Evolutionary conservation across 768 basidiomycete species (phyloP).

Genomic region (Phlebiopsis flavidoalba): DNA sequence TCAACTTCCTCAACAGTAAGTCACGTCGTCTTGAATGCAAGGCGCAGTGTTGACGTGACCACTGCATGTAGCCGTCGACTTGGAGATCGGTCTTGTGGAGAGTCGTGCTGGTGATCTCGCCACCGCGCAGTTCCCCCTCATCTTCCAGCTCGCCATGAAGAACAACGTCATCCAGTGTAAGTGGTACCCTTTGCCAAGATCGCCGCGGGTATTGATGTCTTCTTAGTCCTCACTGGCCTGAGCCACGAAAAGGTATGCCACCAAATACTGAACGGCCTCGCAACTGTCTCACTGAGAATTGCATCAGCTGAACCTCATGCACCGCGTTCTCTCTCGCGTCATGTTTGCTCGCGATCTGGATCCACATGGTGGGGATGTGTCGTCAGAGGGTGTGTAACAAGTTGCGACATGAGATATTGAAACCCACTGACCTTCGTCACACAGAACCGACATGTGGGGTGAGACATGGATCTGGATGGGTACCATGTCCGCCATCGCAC

Average conservation of each 20-base stretch:
- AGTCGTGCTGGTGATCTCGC: constrained; percentile 34
- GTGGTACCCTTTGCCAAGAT: not conserved
- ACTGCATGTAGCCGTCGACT: not conserved
- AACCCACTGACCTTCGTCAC: not conserved
- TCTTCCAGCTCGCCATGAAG: constrained; percentile 48
- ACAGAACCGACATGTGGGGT: not conserved
- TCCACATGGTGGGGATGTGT: constrained; percentile 33
- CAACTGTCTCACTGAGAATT: not conserved
- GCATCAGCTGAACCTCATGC: constrained; percentile 35
- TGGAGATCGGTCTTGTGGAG: constrained; percentile 16
- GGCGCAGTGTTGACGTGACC: not conserved
- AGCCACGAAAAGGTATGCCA: constrained; percentile 41
- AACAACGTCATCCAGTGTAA: constrained; percentile 45
- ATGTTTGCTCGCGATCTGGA: constrained; percentile 38
- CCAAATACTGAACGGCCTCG: not conserved
- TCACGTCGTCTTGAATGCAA: not conserved
- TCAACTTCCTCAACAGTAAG: constrained; percentile 25
- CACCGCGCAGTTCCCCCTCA: constrained; percentile 41
- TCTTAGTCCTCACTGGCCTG: constrained; percentile 46
- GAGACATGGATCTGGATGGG: constrained; percentile 17
- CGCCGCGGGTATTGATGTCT: not conserved
- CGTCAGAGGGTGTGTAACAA: not conserved
- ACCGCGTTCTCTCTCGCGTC: constrained; percentile 40
- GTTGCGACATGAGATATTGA: not conserved
- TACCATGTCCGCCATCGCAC: constrained; percentile 20